Evolutionary conservation across 192 early-diverging fungal species (phyloP).

Genomic region (Entomortierella parvispora): DNA sequence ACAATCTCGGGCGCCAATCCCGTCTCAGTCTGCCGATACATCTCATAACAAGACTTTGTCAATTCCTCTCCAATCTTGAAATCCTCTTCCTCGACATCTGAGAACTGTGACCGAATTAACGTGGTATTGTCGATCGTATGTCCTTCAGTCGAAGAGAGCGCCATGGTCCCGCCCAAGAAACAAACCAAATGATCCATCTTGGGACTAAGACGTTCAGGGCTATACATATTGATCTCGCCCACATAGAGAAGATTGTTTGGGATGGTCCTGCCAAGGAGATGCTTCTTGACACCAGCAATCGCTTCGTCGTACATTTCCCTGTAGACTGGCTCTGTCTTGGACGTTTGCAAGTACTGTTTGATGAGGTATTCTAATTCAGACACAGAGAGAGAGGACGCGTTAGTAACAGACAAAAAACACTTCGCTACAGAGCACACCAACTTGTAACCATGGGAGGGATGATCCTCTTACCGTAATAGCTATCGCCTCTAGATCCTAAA

Average conservation of each 20-base stretch:
- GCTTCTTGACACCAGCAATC: constrained; percentile 70
- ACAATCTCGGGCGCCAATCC: constrained; percentile 91
- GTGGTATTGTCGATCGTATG: constrained; percentile 32
- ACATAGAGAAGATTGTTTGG: constrained; percentile 72
- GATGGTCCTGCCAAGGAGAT: constrained; percentile 65
- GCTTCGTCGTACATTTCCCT: constrained; percentile 74
- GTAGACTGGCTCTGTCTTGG: constrained; percentile 68
- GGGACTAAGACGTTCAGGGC: constrained; percentile 30
- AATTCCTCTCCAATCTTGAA: constrained; percentile 83
- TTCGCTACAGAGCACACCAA: too few species aligned
- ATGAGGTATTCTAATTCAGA: constrained; percentile 81
- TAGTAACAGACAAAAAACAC: too few species aligned
- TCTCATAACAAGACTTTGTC: constrained; percentile 77
- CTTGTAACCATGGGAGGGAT: too few species aligned
- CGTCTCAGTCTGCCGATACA: constrained; percentile 82
- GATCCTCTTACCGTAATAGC: constrained; percentile 83
- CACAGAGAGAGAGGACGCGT: constrained; percentile 1
- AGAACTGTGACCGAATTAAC: constrained; percentile 45
- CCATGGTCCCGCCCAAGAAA: constrained; percentile 88
- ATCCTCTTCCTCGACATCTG: constrained; percentile 65
- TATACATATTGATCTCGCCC: constrained; percentile 63
- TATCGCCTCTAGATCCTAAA: constrained; percentile 85
- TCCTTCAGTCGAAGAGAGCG: constrained; percentile 78
- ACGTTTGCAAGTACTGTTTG: constrained; percentile 87
- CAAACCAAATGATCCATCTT: constrained; percentile 97